These are phyloP conservation scores for Geranomyces variabilis DNA, from an alignment of 192 early-diverging fungal species.

Conservation along the genomic window DNA sequence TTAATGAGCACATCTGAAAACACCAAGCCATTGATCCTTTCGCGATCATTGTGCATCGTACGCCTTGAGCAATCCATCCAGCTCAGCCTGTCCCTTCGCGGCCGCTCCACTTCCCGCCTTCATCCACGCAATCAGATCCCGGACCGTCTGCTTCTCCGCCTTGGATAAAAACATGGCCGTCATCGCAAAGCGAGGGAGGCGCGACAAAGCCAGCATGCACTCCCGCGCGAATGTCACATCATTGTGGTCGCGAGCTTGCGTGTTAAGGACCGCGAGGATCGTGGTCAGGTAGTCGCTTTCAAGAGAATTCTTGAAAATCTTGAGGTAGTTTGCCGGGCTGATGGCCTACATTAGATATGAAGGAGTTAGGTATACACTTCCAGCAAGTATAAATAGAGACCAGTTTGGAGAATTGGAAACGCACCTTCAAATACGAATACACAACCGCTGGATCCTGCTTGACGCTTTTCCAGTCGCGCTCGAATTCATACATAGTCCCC, in stretches of 20 bases:
- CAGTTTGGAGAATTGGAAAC: background rate
- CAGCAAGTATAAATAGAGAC: background rate
- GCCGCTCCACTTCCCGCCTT: background rate
- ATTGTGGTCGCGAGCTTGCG: background rate
- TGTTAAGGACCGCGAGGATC: conserved; percentile 37
- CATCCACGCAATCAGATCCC: background rate
- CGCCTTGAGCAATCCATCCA: background rate
- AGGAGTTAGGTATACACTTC: background rate
- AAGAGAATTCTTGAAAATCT: conserved; percentile 54
- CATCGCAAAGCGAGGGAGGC: conserved; percentile 43
- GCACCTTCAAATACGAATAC: conserved; percentile 68
- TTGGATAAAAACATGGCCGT: conserved; percentile 43
- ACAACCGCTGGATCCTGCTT: conserved; percentile 49
- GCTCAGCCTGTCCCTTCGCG: background rate
- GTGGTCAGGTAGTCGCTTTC: conserved; percentile 43
- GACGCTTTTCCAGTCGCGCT: conserved; percentile 71
- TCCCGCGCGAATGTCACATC: conserved; percentile 3
- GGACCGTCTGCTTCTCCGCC: conserved; percentile 29
- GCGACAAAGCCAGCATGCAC: conserved; percentile 25
- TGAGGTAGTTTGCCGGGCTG: conserved; percentile 20
- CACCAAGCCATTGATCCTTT: background rate
- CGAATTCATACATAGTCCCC: conserved; percentile 70
- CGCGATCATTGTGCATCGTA: background rate
- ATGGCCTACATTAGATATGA: conserved; percentile 30
- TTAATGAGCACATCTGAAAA: no score